phyloP scores from a whole-genome alignment of 1,284 basidiomycete species.

The Boletellus deceptivus region DNA sequence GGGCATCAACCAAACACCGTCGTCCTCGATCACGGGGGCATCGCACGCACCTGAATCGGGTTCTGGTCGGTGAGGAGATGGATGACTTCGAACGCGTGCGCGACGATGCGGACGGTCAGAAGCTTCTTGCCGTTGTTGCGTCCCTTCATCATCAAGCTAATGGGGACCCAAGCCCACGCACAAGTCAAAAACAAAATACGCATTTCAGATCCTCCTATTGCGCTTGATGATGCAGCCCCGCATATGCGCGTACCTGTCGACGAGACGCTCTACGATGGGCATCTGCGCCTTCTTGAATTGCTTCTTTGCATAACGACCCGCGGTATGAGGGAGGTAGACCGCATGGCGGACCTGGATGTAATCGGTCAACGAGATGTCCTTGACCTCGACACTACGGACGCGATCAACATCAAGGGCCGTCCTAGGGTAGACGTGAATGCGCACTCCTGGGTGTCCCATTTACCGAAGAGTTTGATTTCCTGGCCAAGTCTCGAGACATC shows the following conservation, averaged over 20 bases:
- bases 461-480: slow-evolving; percentile 94
- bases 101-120: slow-evolving; percentile 98
- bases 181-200: not conserved
- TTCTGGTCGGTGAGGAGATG: slow-evolving; percentile 99
- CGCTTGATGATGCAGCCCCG: no score
- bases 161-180: not conserved
- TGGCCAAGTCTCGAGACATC: slow-evolving; percentile 82
- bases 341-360: slow-evolving; percentile 99
- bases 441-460: slow-evolving; percentile 96
- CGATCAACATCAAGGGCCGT: slow-evolving; percentile 12
- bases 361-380: slow-evolving; percentile 98
- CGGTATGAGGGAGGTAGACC: slow-evolving; percentile 97
- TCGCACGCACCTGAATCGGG: slow-evolving; percentile 85
- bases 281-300: slow-evolving; percentile 99
- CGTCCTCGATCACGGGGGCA: not conserved
- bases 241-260: slow-evolving; percentile 76
- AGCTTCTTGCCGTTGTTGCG: slow-evolving; percentile 99
- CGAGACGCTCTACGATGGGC: slow-evolving; percentile 99
- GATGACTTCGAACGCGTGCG: slow-evolving; percentile 99
- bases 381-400: slow-evolving; percentile 84
- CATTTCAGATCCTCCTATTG: not conserved
- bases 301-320: slow-evolving; percentile 99
- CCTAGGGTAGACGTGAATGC: slow-evolving; percentile 28
- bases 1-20: not conserved
- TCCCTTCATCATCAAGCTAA: slow-evolving; percentile 99